Evolutionary conservation across 139 green algal genomes (phyloP).

Genomic region (Eudorina sp.): DNA sequence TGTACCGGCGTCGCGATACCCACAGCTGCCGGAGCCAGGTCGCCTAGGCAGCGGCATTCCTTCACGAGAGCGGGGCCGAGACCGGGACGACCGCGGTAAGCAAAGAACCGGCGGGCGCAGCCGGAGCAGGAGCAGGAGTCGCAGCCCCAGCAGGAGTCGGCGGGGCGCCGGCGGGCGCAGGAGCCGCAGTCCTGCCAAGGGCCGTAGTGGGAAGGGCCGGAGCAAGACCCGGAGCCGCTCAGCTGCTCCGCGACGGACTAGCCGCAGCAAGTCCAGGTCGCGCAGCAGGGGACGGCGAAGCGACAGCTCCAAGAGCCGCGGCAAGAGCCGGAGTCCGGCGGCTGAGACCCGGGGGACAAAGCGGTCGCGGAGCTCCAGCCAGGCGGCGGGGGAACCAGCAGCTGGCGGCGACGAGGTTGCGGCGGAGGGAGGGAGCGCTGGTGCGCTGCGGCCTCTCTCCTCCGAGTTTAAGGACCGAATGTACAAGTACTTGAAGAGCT

Average conservation of each 20-base stretch:
- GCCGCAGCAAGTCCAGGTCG: background rate
- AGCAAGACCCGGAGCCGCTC: constrained; percentile 34
- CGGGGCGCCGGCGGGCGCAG: too few relatives aligned
- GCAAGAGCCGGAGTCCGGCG: background rate
- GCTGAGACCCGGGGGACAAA: background rate
- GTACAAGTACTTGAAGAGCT: constrained; percentile 33
- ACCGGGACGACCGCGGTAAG: background rate
- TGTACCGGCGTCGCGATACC: background rate
- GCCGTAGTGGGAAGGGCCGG: too few relatives aligned
- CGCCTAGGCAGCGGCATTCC: background rate
- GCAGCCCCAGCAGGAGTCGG: constrained; percentile 10
- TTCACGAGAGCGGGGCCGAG: background rate
- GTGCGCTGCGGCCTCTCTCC: background rate
- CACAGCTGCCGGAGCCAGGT: background rate
- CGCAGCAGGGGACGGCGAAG: background rate
- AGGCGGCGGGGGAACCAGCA: too few relatives aligned
- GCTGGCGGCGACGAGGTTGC: background rate
- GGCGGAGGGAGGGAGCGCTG: background rate
- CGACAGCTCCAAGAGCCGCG: background rate
- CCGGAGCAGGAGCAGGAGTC: too few relatives aligned
- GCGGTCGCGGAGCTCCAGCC: constrained; percentile 20
- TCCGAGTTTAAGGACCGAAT: constrained; percentile 28
- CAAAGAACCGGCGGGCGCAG: background rate
- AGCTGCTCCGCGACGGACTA: background rate
- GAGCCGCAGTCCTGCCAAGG: constrained; percentile 1